Evolutionary conservation across 1,284 basidiomycete genomes (phyloP), one percentile per base, ranked within the genome.

Genomic region (Cutaneotrichosporon cutaneum): DNA sequence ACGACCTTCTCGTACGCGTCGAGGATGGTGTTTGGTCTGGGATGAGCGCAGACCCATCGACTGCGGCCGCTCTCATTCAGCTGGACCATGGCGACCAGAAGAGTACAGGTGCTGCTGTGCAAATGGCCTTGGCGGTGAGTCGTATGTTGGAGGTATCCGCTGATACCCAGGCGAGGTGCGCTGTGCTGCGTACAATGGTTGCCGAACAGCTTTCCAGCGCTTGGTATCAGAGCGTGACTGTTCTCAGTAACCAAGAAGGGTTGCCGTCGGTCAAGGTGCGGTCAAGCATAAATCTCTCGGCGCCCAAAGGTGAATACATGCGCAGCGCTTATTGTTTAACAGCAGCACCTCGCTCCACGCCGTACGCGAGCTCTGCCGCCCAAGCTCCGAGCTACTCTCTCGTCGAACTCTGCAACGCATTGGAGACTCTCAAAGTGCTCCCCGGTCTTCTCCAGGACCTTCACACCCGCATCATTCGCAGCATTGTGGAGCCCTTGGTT

Each of bases 151-250:
- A 35, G 6, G 16, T 7, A 26, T 9, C 5, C 16, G 27, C 54
- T 45, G 11, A 55, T 8, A 32, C 22, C 22, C 22, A 35, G 52
- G 18, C 39, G 27, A 24, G 33, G 11, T 30, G 32, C 24, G 27
- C 16, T 21, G 18, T 30, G 14, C 53, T 50, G 18, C 35, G 48
- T 36, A 27, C 57, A 13, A 59, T 62, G 24, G 21, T 51, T 2
- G 18, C 47, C 64, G 71, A 54, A 45, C 32, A 67, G 64, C 61
- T 39, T 45, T 36, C 22, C 0, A 70, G 69, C n/a, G 73, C 69
- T 0, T 71, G 69, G 50, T 32, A 42, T 3, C 50, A 63, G 14
- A 66, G 68, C 3, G 58, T 74, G 14, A 62, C 64, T 4, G 35
- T 60, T 13, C 8, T 3, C 26, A 32, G 6, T 18, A 24, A 11